Evolutionary conservation across 495 filamentous ascomycete species (phyloP).

Genomic region (Penicillium soppii): DNA sequence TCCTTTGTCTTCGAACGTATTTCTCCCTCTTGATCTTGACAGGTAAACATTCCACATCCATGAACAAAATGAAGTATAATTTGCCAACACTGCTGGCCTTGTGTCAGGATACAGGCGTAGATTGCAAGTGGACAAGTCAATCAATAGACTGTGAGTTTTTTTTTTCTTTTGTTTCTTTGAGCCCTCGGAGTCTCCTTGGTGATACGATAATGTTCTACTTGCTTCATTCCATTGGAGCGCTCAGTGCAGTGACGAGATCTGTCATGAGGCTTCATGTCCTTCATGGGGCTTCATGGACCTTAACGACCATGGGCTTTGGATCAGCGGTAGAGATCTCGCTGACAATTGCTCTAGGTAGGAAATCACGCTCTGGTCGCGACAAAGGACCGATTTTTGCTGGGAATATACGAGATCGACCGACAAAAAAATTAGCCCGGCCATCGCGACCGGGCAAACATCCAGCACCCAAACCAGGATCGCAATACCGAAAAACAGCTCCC

Average conservation of each 20-base stretch:
- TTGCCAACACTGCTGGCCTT: constrained; percentile 39
- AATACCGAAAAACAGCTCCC: constrained; percentile 9
- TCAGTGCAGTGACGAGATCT: too few relatives aligned
- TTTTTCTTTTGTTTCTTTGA: too few relatives aligned
- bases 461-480: not conserved
- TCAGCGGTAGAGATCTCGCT: not conserved
- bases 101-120: constrained; percentile 27
- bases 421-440: not conserved
- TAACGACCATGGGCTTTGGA: not conserved
- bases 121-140: constrained; percentile 24
- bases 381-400: constrained; percentile 3
- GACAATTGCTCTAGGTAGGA: constrained; percentile 8
- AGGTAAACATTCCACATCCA: constrained; percentile 3
- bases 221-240: too few relatives aligned
- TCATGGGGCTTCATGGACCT: not conserved
- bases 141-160: constrained; percentile 20
- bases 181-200: too few relatives aligned
- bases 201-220: too few relatives aligned
- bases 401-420: constrained; percentile 5
- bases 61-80: constrained; percentile 37
- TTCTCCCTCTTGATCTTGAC: not conserved
- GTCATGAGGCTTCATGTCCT: too few relatives aligned
- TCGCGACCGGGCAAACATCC: constrained; percentile 5
- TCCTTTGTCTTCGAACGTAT: not conserved
- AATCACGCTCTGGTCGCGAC: not conserved